Conservation (phyloP, 192 early-diverging fungal species). For the Entomortierella parvispora region DNA sequence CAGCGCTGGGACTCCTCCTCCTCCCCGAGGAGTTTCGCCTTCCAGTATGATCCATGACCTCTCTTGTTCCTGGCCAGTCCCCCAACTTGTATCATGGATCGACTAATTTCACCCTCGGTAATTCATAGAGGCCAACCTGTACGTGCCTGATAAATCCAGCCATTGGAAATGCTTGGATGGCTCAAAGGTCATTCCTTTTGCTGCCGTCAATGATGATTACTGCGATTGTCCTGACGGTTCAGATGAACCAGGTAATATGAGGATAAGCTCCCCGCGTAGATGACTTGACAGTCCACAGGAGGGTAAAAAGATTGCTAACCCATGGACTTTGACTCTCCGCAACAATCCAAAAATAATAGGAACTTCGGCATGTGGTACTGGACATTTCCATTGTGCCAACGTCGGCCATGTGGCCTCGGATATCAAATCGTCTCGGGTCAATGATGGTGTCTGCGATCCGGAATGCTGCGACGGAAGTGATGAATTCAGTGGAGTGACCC, state of each 20-base stretch:
- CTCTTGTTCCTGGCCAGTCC: too few relatives aligned
- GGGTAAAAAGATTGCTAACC: neutral
- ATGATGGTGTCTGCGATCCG: slow-evolving; percentile 95
- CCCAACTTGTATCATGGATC: too few relatives aligned
- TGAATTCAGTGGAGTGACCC: slow-evolving; percentile 69
- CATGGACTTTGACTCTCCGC: neutral
- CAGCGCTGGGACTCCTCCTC: neutral
- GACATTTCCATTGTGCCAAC: slow-evolving; percentile 87
- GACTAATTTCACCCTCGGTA: too few relatives aligned
- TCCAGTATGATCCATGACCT: slow-evolving; percentile 13
- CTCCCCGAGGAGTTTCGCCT: slow-evolving; percentile 37
- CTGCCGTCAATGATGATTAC: slow-evolving; percentile 94
- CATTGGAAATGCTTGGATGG: slow-evolving; percentile 82
- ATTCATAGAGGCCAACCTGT: slow-evolving; percentile 22
- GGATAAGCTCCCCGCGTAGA: too few relatives aligned
- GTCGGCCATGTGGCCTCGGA: slow-evolving; percentile 71
- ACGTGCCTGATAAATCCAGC: slow-evolving; percentile 7
- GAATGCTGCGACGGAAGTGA: slow-evolving; percentile 98
- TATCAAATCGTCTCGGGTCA: slow-evolving; percentile 80
- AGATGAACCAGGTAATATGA: slow-evolving; percentile 94
- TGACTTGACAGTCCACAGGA: too few relatives aligned
- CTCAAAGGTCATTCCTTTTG: slow-evolving; percentile 71
- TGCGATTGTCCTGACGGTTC: slow-evolving; percentile 96
- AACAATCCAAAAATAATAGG: too few relatives aligned
- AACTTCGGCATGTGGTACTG: slow-evolving; percentile 89